Base-by-base conservation (phyloP, 345 rosid genomes). In the Citrus unshiu region DNA sequence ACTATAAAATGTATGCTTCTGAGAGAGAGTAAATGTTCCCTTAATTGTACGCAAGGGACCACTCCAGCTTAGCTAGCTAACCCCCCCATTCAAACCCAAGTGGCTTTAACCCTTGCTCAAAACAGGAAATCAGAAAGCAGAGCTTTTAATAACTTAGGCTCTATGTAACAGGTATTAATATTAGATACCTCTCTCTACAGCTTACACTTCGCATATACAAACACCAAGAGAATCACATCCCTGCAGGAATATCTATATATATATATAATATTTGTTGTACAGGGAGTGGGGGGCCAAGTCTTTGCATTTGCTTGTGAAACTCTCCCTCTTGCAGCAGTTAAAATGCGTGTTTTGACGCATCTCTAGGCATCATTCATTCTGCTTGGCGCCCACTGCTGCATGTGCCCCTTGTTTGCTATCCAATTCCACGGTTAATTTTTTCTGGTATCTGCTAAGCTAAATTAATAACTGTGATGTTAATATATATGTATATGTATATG, bases 331-430 rank as follows among this genome's bases (percentile, higher is more conserved):
- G 51, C 51, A 19, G 24, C 60, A 16, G 73, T 29, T 69, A 5
- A 63, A 65, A 69, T 32, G 67, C 74, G 68, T 78, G 79, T 73
- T 73, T 74, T 74, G 27, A 46, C 81, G 18, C 69, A 74, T 80
- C 70, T 80, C 4, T 25, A 46, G 83, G 83, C 60, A 83, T 74
- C 79, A 63, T 77, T 54, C 81, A 66, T 76, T 68, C 79, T 63
- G 37, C 25, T 10, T 39, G 39, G 51, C 51, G 32, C 73, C 77
- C 70, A 75, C 78, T 75, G 10, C 59, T 59, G 16, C 67, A 12
- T 51, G 25, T 29, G 24, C 59, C 10, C 2, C 51, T 43, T 43
- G 51, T 61, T 61, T 61, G 37, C 37, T 16, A 16, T 14, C 67
- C 30, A 14, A 30, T 63, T 64, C 35, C 68, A 12, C 51, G 58